Conservation (phyloP, 2,329 filamentous ascomycete species). For the Tolypocladium tropicale region DNA sequence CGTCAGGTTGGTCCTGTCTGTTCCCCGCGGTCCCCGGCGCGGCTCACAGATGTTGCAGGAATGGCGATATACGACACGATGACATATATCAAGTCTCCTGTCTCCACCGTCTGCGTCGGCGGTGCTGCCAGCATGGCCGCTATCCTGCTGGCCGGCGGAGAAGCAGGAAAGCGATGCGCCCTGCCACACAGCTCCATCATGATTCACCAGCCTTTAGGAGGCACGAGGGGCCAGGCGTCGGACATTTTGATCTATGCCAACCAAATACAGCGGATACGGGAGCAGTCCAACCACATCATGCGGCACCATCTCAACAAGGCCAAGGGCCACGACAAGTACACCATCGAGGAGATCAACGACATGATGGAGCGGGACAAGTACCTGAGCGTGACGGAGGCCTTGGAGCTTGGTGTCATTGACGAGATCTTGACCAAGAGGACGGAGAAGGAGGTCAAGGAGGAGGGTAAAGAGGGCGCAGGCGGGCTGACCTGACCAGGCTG, state of each 20-base stretch:
- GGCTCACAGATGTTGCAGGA: slow-evolving; percentile 23
- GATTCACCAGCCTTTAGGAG: slow-evolving; percentile 89
- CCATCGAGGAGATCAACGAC: slow-evolving; percentile 74
- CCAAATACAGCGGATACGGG: slow-evolving; percentile 81
- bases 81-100: slow-evolving; percentile 88
- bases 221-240: slow-evolving; percentile 52
- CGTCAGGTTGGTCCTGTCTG: slow-evolving; percentile 37
- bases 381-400: slow-evolving; percentile 76
- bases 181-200: slow-evolving; percentile 93
- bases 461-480: slow-evolving; percentile 10
- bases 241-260: slow-evolving; percentile 97
- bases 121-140: slow-evolving; percentile 94
- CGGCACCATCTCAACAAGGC: slow-evolving; percentile 71
- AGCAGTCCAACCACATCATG: slow-evolving; percentile 86
- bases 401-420: slow-evolving; percentile 86
- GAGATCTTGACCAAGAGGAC: slow-evolving; percentile 65
- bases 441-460: slow-evolving; percentile 24
- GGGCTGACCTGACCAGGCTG: slow-evolving; percentile 2
- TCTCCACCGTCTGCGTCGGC: slow-evolving; percentile 90
- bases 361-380: slow-evolving; percentile 98
- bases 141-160: slow-evolving; percentile 76
- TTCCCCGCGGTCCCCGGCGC: neutral
- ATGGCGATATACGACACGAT: slow-evolving; percentile 97
- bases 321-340: slow-evolving; percentile 65
- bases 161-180: slow-evolving; percentile 74